A percentile compares a stretch with the other conserved stretches of the same genome.
Conservation (phyloP, 805 yeast genomes). For the Saturnispora zaruensis region DNA sequence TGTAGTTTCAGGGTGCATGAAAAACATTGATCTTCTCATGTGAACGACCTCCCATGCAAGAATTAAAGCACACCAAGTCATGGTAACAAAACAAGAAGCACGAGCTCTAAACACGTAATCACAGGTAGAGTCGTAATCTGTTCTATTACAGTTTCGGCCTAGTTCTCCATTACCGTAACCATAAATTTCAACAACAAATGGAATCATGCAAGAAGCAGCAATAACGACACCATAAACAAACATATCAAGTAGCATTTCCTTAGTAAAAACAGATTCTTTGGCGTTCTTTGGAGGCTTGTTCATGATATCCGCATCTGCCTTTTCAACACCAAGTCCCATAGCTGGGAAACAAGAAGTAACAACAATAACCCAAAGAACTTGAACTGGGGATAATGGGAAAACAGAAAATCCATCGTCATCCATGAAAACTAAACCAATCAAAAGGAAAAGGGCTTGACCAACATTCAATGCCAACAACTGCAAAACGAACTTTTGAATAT, state of each 20-base stretch:
- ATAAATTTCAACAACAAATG: slow-evolving; percentile 59
- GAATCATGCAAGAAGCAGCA: slow-evolving; percentile 61
- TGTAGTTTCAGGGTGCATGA: slow-evolving; percentile 58
- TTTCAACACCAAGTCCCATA: slow-evolving; percentile 69
- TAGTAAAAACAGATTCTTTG: slow-evolving; percentile 49
- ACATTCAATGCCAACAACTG: slow-evolving; percentile 68
- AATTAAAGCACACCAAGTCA: slow-evolving; percentile 81
- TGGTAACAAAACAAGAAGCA: slow-evolving; percentile 66
- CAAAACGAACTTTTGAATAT: slow-evolving; percentile 69
- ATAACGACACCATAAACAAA: slow-evolving; percentile 62
- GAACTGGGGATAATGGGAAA: slow-evolving; percentile 74
- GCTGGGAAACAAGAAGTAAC: slow-evolving; percentile 78
- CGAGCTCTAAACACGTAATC: slow-evolving; percentile 62
- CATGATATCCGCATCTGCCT: slow-evolving; percentile 56
- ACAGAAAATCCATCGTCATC: slow-evolving; percentile 60
- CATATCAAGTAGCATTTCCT: slow-evolving; percentile 63
- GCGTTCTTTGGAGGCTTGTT: slow-evolving; percentile 54
- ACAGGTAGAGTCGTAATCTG: slow-evolving; percentile 39
- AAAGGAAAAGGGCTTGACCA: slow-evolving; percentile 57
- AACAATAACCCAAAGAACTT: slow-evolving; percentile 72
- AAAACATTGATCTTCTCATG: slow-evolving; percentile 58
- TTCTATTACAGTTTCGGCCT: slow-evolving; percentile 53
- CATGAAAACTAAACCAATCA: slow-evolving; percentile 66
- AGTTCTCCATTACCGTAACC: slow-evolving; percentile 58
- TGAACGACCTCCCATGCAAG: slow-evolving; percentile 83